Base-by-base conservation (phyloP, 106 monocot species). In the Vanilla planifolia region DNA sequence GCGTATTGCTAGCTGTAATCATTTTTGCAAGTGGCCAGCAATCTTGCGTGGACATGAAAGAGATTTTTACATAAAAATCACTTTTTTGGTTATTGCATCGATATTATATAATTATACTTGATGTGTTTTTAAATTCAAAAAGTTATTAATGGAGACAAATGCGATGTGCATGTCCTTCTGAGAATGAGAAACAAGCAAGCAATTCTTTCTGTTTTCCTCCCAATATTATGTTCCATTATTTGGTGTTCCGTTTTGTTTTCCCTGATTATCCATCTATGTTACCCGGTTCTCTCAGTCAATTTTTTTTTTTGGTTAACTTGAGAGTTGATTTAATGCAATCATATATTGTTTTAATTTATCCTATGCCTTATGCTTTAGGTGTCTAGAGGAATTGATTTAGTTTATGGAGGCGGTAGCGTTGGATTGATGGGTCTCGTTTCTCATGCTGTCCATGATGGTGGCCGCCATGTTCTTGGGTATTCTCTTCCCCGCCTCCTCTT, bases 401-500 rank as follows among this genome's bases (percentile, higher is more conserved):
- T 83, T 19, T 83, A 78, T 33, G 82, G 82, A 16, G 82, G 82
- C 4, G 82, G 82, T 9, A 83, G 82, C 28, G 61, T 83, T 60
- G 82, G 82, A 2, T 67, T 83, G 28, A 83, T 83, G 82, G 82
- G 82, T 20, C 74, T 83, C 14, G 73, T 83, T 32, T 83, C 82
- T 24, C 77, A 83, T 36, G 77, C 74, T 16, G 82, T 83, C 50
- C 66, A 74, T 35, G 77, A 70, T 48, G 82, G 82, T 32, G 82
- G 82, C 41, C 82, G 82, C 55, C 82, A 83, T 71, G 82, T 83
- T 56, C 46, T 83, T 3, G 77, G 77, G 77, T 75, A n/a, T n/a
- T n/a, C n/a, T 43, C 67, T 61, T 55, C 48, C 40, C 1, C 40
- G 53, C 73, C 51, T 74, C 52, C 66, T 39, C 47, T 53, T 61